Evolutionary conservation across 768 basidiomycete genomes (phyloP), one percentile per base, ranked within the genome.

Genomic region (Pisolithus orientalis): DNA sequence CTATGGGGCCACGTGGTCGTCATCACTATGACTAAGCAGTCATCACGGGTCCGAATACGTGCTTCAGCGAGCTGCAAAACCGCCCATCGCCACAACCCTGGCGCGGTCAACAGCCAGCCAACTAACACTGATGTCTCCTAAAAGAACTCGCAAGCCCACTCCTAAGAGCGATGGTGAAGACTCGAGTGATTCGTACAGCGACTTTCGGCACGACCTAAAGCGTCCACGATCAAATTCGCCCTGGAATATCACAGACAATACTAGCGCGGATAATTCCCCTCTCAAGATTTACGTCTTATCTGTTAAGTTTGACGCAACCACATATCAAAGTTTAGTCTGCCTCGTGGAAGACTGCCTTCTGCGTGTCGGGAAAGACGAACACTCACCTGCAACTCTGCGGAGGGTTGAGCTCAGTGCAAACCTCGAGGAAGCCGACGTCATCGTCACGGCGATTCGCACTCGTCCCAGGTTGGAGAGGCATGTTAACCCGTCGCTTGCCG

Each of bases 381-480:
- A 13, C 28, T 4, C 21, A 10, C 34, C 45, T 9, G 17, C 17
- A 24, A 43, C 10, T n/a, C 9, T 25, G 42, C 50, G 39, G 17
- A 34, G n/a, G 32, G 11, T 37, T 10, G 62, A 72, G 49, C 61
- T 78, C 29, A 75, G 75, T 51, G 55, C 58, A 14, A 60, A 77
- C 38, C 55, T 70, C 3, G 65, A 73, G 14, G 74, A 79, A 10
- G 83, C 86, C 5, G 79, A 90, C 48, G 70, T 90, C 32, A 68
- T 91, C 38, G 61, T 92, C 51, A 87, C 89, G 5, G 76, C 72
- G 16, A 72, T 90, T 27, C 74, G 65, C 32, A 90, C 88, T 81
- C 74, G 75, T 57, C 77, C 77, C 54, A 77, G 90, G 2, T 69
- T 91, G 1, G 83, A 88, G 65, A 73, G 88, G 46, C 87, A 90